phyloP scores from a whole-genome alignment of 139 green algal genomes.

The Chlamydomonas sp. region DNA sequence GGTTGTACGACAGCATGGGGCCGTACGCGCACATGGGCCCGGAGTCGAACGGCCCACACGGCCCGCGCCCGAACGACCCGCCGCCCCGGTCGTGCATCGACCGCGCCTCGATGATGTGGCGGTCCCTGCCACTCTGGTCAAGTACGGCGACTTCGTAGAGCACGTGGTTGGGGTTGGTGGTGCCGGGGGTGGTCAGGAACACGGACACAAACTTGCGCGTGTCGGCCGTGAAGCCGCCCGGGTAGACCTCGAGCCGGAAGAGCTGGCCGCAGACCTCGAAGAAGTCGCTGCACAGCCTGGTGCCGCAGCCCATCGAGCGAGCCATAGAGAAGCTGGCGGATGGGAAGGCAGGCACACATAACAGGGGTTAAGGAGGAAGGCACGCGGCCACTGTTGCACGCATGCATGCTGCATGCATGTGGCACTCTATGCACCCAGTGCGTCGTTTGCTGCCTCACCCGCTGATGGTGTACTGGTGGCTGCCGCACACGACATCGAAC shows the following conservation, averaged over 20 bases:
- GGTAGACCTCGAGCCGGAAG: constrained; percentile 49
- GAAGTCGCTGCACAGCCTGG: constrained; percentile 38
- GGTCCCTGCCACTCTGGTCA: constrained; percentile 31
- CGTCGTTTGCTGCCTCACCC: constrained; percentile 21
- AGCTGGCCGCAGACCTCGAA: constrained; percentile 43
- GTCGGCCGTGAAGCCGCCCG: constrained; percentile 27
- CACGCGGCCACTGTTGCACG: too few relatives aligned
- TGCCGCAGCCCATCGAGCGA: constrained; percentile 33
- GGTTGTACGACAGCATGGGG: not conserved
- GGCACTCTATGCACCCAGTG: not conserved
- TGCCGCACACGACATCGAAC: constrained; percentile 31
- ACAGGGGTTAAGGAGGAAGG: too few relatives aligned
- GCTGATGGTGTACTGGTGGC: constrained; percentile 42
- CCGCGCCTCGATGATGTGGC: constrained; percentile 15
- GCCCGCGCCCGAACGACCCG: not conserved
- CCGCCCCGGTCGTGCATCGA: not conserved
- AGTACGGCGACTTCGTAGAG: constrained; percentile 37
- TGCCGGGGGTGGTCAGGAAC: constrained; percentile 39
- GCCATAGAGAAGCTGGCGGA: constrained; percentile 39
- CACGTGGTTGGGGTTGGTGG: constrained; percentile 25
- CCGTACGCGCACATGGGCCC: not conserved
- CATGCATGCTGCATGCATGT: not conserved
- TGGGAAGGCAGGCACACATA: not conserved
- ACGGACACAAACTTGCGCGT: constrained; percentile 20
- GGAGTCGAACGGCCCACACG: too few relatives aligned